Base-by-base conservation (phyloP, 163 green algal genomes). In the Chloromonas sp. region DNA sequence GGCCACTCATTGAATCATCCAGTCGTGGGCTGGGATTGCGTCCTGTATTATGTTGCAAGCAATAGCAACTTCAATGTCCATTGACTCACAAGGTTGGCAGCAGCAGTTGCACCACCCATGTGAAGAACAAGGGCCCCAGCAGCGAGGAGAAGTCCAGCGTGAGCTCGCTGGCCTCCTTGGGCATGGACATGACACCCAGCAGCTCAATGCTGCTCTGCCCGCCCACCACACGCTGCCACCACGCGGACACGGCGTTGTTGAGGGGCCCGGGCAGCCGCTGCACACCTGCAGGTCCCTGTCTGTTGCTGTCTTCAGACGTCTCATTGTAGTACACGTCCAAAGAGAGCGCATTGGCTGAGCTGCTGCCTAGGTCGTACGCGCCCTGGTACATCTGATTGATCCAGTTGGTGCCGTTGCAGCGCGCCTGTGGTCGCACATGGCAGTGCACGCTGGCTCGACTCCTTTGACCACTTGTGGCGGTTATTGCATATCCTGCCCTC, bases 111-210 rank as follows among this genome's bases (percentile, higher is more conserved):
- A 97, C 85, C 74, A 98, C 84, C 95, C 95, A 98, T 66, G 87
- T 93, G 90, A 94, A 98, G 89, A 98, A 98, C 11, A 98, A 90
- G 1, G 95, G 93, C 2, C 95, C 95, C 71, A 99, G 89, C 3
- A 98, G 86, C 0, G 91, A 92, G 58, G 87, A 90, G 85, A 99
- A 97, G 90, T 99, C 95, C 1, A 98, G 71, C 66, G 77, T 62
- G 2, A 81, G 77, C 77, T 81, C 57, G 77, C 77, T 60, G 1
- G 2, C 2, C 1, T 2, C 14, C 1, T 60, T 81, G 15, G 77
- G 77, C 77, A 81, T 81, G 15, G n/a, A 60, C 77, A 81, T 81
- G 3, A 81, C n/a, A 60, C 77, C 77, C 36, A 81, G n/a, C n/a
- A 81, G 77, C 77, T 81, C n/a, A 2, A 81, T 74, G 66, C 66